Evolutionary conservation across 495 filamentous ascomycete genomes (phyloP).

Genomic region (Penicillium crystallinum): DNA sequence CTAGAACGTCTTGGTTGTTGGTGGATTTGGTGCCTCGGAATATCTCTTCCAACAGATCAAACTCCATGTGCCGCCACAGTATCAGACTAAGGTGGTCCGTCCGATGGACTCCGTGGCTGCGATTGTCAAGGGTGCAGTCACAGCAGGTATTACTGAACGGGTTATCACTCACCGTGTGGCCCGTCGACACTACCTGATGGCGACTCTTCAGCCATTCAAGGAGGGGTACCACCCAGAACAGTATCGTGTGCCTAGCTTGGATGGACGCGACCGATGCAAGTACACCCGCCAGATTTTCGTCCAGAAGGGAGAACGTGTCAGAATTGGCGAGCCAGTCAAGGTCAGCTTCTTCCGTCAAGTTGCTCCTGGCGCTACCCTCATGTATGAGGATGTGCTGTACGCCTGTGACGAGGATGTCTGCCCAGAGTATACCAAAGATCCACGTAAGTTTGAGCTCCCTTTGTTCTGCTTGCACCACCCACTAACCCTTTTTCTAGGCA

Average conservation of each 20-base stretch:
- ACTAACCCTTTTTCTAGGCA: conserved; percentile 52
- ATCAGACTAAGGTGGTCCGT: conserved; percentile 74
- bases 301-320: conserved; percentile 96
- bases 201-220: conserved; percentile 96
- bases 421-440: conserved; percentile 98
- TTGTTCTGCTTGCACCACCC: not conserved
- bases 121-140: conserved; percentile 77
- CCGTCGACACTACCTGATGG: conserved; percentile 98
- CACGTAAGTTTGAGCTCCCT: conserved; percentile 62
- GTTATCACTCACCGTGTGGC: conserved; percentile 96
- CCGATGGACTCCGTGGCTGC: conserved; percentile 80
- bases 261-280: conserved; percentile 97
- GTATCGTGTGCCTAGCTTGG: conserved; percentile 92
- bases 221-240: conserved; percentile 97
- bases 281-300: conserved; percentile 98
- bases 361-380: conserved; percentile 92
- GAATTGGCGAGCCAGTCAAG: conserved; percentile 98
- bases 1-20: conserved; percentile 70
- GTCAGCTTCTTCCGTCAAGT: conserved; percentile 98
- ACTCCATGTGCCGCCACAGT: conserved; percentile 72
- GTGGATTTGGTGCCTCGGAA: conserved; percentile 76
- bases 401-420: conserved; percentile 98
- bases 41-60: conserved; percentile 83
- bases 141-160: conserved; percentile 91
- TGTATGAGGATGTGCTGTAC: conserved; percentile 99